phyloP scores from a whole-genome alignment of 2,329 filamentous ascomycete genomes.

The Cryphonectria nitschkei region DNA sequence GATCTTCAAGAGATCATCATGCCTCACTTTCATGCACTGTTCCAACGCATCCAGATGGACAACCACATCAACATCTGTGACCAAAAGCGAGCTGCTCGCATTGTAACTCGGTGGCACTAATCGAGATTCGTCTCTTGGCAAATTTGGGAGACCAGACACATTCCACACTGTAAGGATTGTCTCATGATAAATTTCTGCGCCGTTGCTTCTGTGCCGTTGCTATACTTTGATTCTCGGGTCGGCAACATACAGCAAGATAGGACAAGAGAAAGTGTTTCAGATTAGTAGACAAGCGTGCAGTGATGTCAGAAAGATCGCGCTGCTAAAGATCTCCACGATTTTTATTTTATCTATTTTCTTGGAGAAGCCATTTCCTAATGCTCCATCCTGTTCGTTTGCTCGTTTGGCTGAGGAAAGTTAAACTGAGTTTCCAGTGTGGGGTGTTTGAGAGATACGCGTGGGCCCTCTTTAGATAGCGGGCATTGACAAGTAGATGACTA shows the following conservation, averaged over 20 bases:
- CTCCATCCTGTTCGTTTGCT: background rate
- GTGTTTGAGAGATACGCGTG: conserved; percentile 11
- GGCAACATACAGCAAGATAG: background rate
- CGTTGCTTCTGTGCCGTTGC: background rate
- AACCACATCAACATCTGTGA: background rate
- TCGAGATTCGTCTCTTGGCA: background rate
- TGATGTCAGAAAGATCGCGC: background rate
- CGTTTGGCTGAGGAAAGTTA: background rate
- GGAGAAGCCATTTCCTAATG: background rate
- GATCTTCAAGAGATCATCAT: conserved; percentile 13
- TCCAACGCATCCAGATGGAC: background rate
- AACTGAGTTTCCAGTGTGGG: background rate
- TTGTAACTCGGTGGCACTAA: background rate
- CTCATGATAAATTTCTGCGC: background rate
- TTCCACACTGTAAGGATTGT: background rate
- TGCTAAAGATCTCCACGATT: background rate
- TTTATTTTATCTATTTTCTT: background rate
- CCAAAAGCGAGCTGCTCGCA: background rate
- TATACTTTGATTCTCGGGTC: background rate
- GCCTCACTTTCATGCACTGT: background rate
- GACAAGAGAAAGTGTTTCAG: background rate
- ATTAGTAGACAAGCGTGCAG: background rate
- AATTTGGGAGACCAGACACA: background rate
- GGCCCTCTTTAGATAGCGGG: background rate
- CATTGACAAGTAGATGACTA: conserved; percentile 2